Evolutionary conservation across 371 early-diverging fungal genomes (phyloP), one percentile per base, ranked within the genome.

Genomic region (Actinomortierella wolfii): DNA sequence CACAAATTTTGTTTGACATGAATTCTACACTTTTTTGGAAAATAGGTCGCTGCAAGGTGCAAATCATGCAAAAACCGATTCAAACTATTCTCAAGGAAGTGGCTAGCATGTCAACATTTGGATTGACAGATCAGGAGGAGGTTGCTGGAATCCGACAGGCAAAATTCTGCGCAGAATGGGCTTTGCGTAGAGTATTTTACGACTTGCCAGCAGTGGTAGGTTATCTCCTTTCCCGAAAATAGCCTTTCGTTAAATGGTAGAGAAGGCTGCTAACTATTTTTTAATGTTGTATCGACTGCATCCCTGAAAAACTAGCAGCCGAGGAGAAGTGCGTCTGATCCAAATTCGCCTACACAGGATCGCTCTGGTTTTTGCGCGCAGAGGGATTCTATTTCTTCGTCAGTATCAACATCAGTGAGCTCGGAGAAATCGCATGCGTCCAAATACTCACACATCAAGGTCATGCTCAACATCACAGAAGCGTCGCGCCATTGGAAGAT

Each of bases 401-500:
- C 34, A 11, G 34, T 4, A 34, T 34, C 34, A 34, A 34, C 11
- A 11, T 34, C 34, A 6, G 11, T 34, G 34, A 11, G 34, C 34
- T 34, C 34, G 4, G 34, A 57, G 18, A 42, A 29, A 18, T 17
- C 23, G 3, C 1, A 20, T 11, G 63, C 17, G 20, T 40, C 57
- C 29, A 53, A 57, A 21, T 14, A 49, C 1, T 21, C 46, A 15
- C 61, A 56, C 7, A 59, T 73, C 47, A 73, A 77, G 25, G 78
- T 77, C 1, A 75, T 77, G 61, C 51, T 75, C 17, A 77, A 77
- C 49, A 74, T 75, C 3, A 20, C 74, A 58, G 78, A 77, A 46
- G 78, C 66, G 17, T 69, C 78, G 3, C 56, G 66, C 6, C 78
- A 77, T 43, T 77, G 78, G 78, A 77, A 77, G 49, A 54, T 77